A percentile compares a stretch with the other conserved stretches of the same genome.
Conservation (phyloP, 768 basidiomycete species). For the Rhizopogon roseolus region DNA sequence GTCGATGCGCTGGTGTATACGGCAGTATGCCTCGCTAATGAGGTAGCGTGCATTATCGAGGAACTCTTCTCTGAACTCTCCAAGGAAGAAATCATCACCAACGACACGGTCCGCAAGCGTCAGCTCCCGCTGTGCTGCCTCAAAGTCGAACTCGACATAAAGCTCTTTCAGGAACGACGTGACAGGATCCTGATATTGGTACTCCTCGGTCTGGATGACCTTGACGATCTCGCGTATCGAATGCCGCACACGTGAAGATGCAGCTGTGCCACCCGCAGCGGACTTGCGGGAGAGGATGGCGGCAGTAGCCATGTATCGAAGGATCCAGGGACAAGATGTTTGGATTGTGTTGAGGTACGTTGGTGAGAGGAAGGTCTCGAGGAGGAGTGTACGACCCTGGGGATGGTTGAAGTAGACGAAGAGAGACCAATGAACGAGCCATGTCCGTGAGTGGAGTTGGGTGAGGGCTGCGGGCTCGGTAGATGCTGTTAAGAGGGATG, state of each 20-base stretch:
- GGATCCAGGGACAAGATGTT: slow-evolving; percentile 89
- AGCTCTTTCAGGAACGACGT: slow-evolving; percentile 92
- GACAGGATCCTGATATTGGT: slow-evolving; percentile 92
- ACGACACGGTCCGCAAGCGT: slow-evolving; percentile 77
- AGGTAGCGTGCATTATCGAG: slow-evolving; percentile 95
- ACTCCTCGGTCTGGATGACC: slow-evolving; percentile 92
- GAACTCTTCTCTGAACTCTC: slow-evolving; percentile 88
- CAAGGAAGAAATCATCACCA: slow-evolving; percentile 90
- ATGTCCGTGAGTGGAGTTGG: slow-evolving; percentile 91
- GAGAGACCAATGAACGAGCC: slow-evolving; percentile 96
- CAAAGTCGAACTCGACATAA: slow-evolving; percentile 95
- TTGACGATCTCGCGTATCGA: slow-evolving; percentile 91
- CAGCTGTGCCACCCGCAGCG: slow-evolving; percentile 37
- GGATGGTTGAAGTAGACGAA: slow-evolving; percentile 99
- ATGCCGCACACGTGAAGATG: slow-evolving; percentile 74
- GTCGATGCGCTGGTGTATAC: slow-evolving; percentile 92
- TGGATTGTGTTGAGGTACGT: slow-evolving; percentile 99
- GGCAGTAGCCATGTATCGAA: slow-evolving; percentile 91
- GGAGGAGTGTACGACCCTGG: slow-evolving; percentile 83
- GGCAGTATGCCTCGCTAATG: slow-evolving; percentile 95
- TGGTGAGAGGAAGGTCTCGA: slow-evolving; percentile 95
- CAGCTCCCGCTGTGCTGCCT: slow-evolving; percentile 84
- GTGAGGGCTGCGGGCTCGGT: slow-evolving; percentile 67
- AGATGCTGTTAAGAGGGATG: slow-evolving; percentile 40
- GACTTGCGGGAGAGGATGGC: slow-evolving; percentile 89